Conservation (phyloP, 2,329 filamentous ascomycete species). For the Capronia americana region DNA sequence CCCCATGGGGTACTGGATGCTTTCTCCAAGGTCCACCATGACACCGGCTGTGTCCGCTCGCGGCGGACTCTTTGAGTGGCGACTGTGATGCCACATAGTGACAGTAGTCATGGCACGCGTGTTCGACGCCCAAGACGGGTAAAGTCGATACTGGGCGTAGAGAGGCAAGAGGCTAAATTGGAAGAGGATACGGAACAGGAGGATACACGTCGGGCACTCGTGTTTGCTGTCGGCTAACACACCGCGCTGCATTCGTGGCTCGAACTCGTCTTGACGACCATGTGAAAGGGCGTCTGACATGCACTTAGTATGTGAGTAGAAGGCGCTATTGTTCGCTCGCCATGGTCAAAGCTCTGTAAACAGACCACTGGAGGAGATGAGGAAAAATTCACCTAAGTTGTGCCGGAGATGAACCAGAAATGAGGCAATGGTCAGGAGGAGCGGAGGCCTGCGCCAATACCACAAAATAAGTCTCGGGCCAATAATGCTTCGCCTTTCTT, state of each 20-base stretch:
- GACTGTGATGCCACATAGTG: neutral
- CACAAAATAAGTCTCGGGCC: neutral
- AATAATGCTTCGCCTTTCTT: neutral
- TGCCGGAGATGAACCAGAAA: conserved; percentile 11
- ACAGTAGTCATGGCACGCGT: neutral
- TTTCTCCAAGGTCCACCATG: conserved; percentile 1
- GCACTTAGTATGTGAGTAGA: neutral
- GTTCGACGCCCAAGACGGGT: neutral
- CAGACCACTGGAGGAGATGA: neutral
- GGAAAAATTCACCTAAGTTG: neutral
- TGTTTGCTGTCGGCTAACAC: neutral
- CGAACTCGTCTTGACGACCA: neutral
- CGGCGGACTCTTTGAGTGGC: neutral
- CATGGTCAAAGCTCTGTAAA: neutral
- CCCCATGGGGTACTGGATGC: conserved; percentile 12
- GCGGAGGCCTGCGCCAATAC: neutral
- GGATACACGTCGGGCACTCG: neutral
- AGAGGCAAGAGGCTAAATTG: conserved; percentile 8
- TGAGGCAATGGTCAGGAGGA: conserved; percentile 1
- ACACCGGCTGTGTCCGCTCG: neutral
- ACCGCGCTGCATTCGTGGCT: neutral
- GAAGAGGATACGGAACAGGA: neutral
- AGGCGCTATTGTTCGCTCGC: neutral
- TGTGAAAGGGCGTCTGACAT: neutral
- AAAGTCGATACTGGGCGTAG: neutral